These are phyloP conservation scores for Tolypocladium album DNA, from an alignment of 2,329 filamentous ascomycete genomes.

Conservation along the genomic window DNA sequence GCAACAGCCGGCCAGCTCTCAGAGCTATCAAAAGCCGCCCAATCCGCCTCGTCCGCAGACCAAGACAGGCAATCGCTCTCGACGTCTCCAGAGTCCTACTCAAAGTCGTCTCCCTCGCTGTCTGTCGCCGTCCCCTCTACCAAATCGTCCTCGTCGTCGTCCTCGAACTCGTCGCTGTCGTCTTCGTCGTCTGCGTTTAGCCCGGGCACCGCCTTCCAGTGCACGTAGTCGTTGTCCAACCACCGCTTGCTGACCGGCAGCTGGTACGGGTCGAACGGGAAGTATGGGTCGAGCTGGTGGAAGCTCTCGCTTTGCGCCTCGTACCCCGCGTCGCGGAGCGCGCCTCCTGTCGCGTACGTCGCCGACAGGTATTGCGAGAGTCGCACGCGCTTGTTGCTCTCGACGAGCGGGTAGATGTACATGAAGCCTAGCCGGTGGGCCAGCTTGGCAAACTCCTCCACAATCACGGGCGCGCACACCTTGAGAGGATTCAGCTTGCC, in stretches of 20 bases:
- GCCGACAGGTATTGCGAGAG: conserved; percentile 58
- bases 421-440: conserved; percentile 77
- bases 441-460: conserved; percentile 82
- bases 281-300: conserved; percentile 86
- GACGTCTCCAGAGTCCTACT: conserved; percentile 12
- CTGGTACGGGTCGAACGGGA: conserved; percentile 95
- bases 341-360: conserved; percentile 43
- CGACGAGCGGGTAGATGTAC: conserved; percentile 80
- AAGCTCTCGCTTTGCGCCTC: conserved; percentile 58
- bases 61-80: neutral
- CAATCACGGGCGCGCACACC: conserved; percentile 83
- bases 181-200: conserved; percentile 48
- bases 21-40: neutral
- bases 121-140: conserved; percentile 42
- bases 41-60: neutral
- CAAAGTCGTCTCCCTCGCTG: conserved; percentile 31
- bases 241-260: conserved; percentile 78
- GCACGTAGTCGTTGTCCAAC: conserved; percentile 75
- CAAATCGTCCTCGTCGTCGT: conserved; percentile 31
- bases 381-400: conserved; percentile 84
- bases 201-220: conserved; percentile 67
- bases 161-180: conserved; percentile 42
- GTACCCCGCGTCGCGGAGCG: conserved; percentile 36
- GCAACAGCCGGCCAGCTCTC: too few species aligned
- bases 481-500: conserved; percentile 90